phyloP scores from a whole-genome alignment of 2,329 filamentous ascomycete species.

The Aspergillus alliaceus region DNA sequence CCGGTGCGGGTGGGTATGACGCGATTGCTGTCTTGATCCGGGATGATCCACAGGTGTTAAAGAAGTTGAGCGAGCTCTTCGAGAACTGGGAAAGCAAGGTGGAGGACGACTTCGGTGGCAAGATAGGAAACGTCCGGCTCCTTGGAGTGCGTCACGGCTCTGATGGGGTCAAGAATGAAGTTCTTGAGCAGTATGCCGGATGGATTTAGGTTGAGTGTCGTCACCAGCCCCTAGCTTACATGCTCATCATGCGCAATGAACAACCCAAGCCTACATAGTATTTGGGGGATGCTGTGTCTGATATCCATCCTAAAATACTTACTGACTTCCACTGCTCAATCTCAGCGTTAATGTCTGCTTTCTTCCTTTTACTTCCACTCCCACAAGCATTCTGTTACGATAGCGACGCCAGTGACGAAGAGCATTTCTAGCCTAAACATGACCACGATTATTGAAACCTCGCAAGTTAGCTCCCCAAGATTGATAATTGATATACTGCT shows the following conservation, averaged over 20 bases:
- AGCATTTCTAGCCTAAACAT: background rate
- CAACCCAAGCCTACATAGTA: background rate
- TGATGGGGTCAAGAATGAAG: constrained; percentile 45
- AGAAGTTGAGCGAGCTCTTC: constrained; percentile 62
- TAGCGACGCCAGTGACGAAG: background rate
- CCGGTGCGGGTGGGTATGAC: constrained; percentile 91
- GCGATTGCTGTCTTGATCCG: constrained; percentile 78
- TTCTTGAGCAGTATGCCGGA: constrained; percentile 36
- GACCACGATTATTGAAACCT: background rate
- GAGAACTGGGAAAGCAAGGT: constrained; percentile 60
- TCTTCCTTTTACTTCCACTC: background rate
- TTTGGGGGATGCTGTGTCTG: background rate
- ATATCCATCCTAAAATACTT: background rate
- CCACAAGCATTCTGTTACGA: background rate
- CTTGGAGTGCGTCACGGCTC: constrained; percentile 48
- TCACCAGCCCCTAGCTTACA: background rate
- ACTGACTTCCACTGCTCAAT: background rate
- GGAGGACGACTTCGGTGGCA: constrained; percentile 46
- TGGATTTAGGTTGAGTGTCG: constrained; percentile 25
- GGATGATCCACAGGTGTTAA: constrained; percentile 67
- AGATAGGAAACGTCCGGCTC: constrained; percentile 46
- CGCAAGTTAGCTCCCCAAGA: background rate
- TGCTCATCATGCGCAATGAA: background rate
- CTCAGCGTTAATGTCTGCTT: background rate
- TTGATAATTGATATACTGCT: background rate